These are phyloP conservation scores for Penicillium sp. DNA, from an alignment of 2,329 filamentous ascomycete genomes.

Conservation along the genomic window DNA sequence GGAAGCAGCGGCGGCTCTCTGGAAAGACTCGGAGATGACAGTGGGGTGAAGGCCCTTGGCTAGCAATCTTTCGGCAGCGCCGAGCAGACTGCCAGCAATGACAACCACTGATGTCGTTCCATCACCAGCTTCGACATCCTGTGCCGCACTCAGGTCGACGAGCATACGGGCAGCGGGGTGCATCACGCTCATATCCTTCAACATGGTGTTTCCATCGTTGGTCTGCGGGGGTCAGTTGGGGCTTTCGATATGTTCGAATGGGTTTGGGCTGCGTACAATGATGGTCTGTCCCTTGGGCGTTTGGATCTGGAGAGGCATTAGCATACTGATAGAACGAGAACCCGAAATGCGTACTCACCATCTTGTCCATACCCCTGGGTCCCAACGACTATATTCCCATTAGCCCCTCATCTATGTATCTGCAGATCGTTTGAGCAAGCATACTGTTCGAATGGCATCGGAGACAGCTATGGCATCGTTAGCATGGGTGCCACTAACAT, in stretches of 20 bases:
- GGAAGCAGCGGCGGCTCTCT: slow-evolving; percentile 79
- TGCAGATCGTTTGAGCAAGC: slow-evolving; percentile 16
- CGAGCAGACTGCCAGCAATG: slow-evolving; percentile 88
- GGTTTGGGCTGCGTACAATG: slow-evolving; percentile 49
- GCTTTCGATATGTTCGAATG: slow-evolving; percentile 4
- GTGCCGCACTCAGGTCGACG: slow-evolving; percentile 89
- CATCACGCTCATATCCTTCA: slow-evolving; percentile 98
- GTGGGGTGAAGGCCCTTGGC: slow-evolving; percentile 92
- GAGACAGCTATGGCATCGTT: slow-evolving; percentile 63
- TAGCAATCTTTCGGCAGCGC: slow-evolving; percentile 83
- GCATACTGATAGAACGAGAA: slow-evolving; percentile 4
- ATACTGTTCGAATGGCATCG: slow-evolving; percentile 84
- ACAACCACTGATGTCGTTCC: slow-evolving; percentile 97
- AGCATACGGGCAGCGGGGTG: slow-evolving; percentile 99
- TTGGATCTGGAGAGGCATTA: slow-evolving; percentile 57
- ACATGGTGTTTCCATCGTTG: slow-evolving; percentile 98
- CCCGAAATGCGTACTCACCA: slow-evolving; percentile 44
- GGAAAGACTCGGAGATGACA: slow-evolving; percentile 94
- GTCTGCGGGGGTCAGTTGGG: slow-evolving; percentile 47
- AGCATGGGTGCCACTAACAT: slow-evolving; percentile 16
- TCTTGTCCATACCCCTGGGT: slow-evolving; percentile 97
- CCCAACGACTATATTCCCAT: slow-evolving; percentile 60
- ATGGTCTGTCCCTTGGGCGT: slow-evolving; percentile 93
- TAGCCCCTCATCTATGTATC: slow-evolving; percentile 32
- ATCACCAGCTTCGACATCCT: slow-evolving; percentile 96